These are phyloP conservation scores for Trichoderma atrobrunneum DNA, from an alignment of 2,329 filamentous ascomycete genomes.

Conservation along the genomic window DNA sequence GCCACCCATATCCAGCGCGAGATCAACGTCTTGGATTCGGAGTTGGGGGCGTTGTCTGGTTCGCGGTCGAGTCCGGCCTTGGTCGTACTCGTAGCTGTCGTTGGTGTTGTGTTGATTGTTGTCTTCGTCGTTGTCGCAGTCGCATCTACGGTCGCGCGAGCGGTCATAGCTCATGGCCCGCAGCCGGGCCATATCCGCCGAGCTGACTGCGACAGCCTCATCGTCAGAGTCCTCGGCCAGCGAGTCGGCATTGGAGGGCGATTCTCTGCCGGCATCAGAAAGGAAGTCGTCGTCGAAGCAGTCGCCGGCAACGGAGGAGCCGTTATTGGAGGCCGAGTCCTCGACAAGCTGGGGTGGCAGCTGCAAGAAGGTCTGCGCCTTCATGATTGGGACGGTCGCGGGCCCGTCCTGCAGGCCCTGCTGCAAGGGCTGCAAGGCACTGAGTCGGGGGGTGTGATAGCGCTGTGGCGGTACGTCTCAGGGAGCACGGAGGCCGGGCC, in stretches of 20 bases:
- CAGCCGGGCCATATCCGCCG: conserved; percentile 26
- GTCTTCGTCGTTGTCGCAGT: background rate
- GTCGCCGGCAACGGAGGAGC: conserved; percentile 22
- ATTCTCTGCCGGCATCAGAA: conserved; percentile 20
- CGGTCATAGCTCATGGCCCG: conserved; percentile 21
- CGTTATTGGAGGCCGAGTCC: conserved; percentile 25
- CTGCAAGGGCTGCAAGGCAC: conserved; percentile 23
- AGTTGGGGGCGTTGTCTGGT: background rate
- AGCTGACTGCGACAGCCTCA: conserved; percentile 24
- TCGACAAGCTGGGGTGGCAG: conserved; percentile 23
- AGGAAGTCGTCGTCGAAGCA: conserved; percentile 20
- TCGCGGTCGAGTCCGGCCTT: background rate
- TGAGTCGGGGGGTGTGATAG: conserved; percentile 23
- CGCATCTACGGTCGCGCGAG: background rate
- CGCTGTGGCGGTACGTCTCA: conserved; percentile 5
- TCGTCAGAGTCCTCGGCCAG: conserved; percentile 20
- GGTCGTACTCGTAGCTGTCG: background rate
- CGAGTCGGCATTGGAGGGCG: conserved; percentile 20
- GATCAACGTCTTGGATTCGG: background rate
- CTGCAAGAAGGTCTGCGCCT: conserved; percentile 23
- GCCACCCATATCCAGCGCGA: background rate
- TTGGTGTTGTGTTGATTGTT: background rate
- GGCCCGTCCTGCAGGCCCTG: conserved; percentile 24
- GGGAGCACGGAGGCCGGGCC: conserved; percentile 13
- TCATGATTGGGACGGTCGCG: conserved; percentile 28